phyloP scores from a whole-genome alignment of 331 rosid species.

The Ulmus americana region DNA sequence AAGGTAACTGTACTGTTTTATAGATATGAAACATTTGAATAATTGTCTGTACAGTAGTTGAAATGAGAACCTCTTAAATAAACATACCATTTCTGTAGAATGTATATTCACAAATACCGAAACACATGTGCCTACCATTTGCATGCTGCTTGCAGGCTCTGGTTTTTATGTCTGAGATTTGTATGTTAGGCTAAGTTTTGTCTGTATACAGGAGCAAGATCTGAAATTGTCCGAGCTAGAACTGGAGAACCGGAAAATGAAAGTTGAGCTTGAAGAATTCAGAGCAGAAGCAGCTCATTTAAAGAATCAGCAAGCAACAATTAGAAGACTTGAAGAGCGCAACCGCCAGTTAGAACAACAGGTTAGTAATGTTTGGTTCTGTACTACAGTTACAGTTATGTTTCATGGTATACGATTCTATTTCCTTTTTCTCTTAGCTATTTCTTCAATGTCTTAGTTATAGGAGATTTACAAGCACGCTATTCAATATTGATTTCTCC shows the following conservation, averaged over 20 bases:
- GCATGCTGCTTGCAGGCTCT: slow-evolving; percentile 8
- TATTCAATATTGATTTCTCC: slow-evolving; percentile 11
- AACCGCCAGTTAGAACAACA: slow-evolving; percentile 93
- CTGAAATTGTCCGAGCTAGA: slow-evolving; percentile 74
- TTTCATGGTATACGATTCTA: neutral
- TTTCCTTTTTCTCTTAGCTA: neutral
- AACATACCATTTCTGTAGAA: neutral
- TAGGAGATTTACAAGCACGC: neutral
- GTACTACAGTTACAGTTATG: neutral
- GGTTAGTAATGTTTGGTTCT: slow-evolving; percentile 38
- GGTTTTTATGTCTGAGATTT: slow-evolving; percentile 10
- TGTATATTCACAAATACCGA: neutral
- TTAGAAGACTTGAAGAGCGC: slow-evolving; percentile 92
- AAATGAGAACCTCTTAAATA: neutral
- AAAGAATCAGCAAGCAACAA: slow-evolving; percentile 97
- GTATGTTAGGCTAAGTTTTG: slow-evolving; percentile 10
- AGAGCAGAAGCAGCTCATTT: slow-evolving; percentile 96
- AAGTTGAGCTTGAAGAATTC: slow-evolving; percentile 97
- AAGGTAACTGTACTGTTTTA: neutral
- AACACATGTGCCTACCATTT: neutral
- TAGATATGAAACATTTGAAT: neutral
- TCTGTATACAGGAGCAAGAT: slow-evolving; percentile 75
- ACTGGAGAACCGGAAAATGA: slow-evolving; percentile 91
- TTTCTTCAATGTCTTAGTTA: neutral
- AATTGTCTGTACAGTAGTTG: neutral